Evolutionary conservation across 2,329 filamentous ascomycete species (phyloP).

Genomic region (Monilinia aucupariae): DNA sequence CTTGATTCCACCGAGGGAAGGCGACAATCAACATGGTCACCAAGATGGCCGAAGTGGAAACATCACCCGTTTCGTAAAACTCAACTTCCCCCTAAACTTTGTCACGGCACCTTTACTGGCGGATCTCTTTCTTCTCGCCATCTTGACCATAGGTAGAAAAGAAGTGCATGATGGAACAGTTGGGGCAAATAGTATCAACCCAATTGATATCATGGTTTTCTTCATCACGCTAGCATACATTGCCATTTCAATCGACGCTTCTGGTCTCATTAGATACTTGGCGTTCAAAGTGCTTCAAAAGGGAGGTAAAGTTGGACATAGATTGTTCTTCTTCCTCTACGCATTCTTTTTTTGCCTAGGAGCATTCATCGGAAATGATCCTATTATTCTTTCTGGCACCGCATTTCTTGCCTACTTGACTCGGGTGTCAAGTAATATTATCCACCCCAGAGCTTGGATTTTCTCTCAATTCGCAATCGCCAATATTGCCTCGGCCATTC

Average conservation of each 20-base stretch:
- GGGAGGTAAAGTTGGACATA: slow-evolving; percentile 61
- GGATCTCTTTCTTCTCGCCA: slow-evolving; percentile 65
- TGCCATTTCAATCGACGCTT: slow-evolving; percentile 71
- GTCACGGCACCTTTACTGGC: slow-evolving; percentile 66
- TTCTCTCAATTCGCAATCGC: slow-evolving; percentile 65
- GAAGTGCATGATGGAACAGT: slow-evolving; percentile 66
- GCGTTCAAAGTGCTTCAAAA: slow-evolving; percentile 65
- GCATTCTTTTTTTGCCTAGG: slow-evolving; percentile 64
- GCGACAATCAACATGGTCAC: slow-evolving; percentile 26
- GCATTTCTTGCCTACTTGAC: slow-evolving; percentile 75
- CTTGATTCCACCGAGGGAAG: slow-evolving; percentile 45
- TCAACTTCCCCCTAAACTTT: slow-evolving; percentile 62
- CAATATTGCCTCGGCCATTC: slow-evolving; percentile 68
- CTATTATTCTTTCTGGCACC: slow-evolving; percentile 68
- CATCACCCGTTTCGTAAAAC: slow-evolving; percentile 41
- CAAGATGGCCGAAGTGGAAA: slow-evolving; percentile 32
- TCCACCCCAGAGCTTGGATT: slow-evolving; percentile 67
- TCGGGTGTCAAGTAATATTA: slow-evolving; percentile 65
- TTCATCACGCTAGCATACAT: slow-evolving; percentile 72
- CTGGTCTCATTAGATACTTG: slow-evolving; percentile 63
- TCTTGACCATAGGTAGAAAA: slow-evolving; percentile 57
- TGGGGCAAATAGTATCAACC: slow-evolving; percentile 59
- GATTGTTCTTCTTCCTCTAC: slow-evolving; percentile 68
- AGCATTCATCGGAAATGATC: slow-evolving; percentile 68
- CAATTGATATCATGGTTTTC: slow-evolving; percentile 69